A percentile compares a stretch with the other conserved stretches of the same genome.
These are phyloP conservation scores for Exsudoporus frostii DNA, from an alignment of 768 basidiomycete genomes.

Conservation along the genomic window DNA sequence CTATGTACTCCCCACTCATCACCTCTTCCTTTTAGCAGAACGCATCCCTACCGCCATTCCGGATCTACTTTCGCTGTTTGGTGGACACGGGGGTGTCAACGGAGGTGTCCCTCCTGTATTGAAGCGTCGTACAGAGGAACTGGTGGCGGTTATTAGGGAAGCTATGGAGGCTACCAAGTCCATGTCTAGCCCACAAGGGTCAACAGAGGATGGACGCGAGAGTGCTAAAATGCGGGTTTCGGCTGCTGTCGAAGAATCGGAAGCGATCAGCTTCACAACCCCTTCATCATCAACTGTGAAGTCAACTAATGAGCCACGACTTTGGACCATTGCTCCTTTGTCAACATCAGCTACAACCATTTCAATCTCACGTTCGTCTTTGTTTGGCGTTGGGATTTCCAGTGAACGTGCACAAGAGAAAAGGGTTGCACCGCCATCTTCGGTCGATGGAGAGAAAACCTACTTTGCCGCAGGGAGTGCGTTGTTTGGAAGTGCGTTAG, in stretches of 20 bases:
- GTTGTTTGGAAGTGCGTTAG: conserved; percentile 40
- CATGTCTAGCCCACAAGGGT: background rate
- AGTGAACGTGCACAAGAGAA: background rate
- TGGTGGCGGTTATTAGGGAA: conserved; percentile 58
- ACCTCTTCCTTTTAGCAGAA: conserved; percentile 71
- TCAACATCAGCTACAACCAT: background rate
- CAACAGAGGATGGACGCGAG: background rate
- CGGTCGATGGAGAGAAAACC: background rate
- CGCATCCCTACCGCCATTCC: conserved; percentile 64
- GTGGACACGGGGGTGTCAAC: conserved; percentile 16
- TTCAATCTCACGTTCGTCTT: conserved; percentile 26
- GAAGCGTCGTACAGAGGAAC: conserved; percentile 57
- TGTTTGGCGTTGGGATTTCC: conserved; percentile 16
- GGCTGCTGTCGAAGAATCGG: background rate
- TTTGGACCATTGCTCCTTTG: conserved; percentile 14
- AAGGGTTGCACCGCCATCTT: background rate
- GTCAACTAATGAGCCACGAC: conserved; percentile 13
- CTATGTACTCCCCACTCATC: conserved; percentile 74
- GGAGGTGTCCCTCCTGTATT: conserved; percentile 59
- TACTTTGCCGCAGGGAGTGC: conserved; percentile 38
- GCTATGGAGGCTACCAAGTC: conserved; percentile 33
- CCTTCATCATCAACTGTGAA: conserved; percentile 7
- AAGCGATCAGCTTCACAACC: conserved; percentile 5
- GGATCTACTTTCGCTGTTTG: conserved; percentile 57
- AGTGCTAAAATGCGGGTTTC: background rate